Evolutionary conservation across 2,329 filamentous ascomycete species (phyloP), one percentile per base, ranked within the genome.

Genomic region (Alternaria infectoria): DNA sequence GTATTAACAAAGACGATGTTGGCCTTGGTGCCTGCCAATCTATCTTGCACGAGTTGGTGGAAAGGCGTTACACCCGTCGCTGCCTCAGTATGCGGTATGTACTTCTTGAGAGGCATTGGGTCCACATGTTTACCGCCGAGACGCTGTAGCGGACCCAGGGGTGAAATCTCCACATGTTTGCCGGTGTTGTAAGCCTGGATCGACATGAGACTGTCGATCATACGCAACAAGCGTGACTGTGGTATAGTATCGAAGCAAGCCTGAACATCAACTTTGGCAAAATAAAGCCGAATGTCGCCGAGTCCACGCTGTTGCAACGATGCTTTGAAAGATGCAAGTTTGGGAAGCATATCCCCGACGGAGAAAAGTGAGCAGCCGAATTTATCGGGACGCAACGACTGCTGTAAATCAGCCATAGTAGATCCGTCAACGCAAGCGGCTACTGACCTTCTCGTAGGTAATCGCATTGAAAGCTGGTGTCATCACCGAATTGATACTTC

Each of bases 231-330:
- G 1, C 88, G 87, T 25, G 86, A 81, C 77, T 98, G 96, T 0
- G 96, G 96, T 47, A 99, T 97, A 0, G 92, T 97, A 79, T 99
- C 96, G 77, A 97, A 99, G 71, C 95, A 97, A 3, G 93, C 89
- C 76, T 92, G 88, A 19, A 99, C 94, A 74, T 99, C 96, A 12
- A 97, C 84, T 77, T 99, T 99, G 64, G 90, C 94, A 80, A 98
- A 97, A 79, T 92, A 98, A 2, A 97, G 80, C 5, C 79, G 83
- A 9, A 75, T 72, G 0, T 80, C 71, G 0, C 68, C 66, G 2
- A 79, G 61, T 0, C 80, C 79, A 23, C 77, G 73, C 30, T 74
- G 56, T 25, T 69, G 49, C 11, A 91, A 76, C 1, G 68, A 79
- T 3, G 79, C 71, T 67, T 90, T 91, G 81, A 97, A 98, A 0